Evolutionary conservation across 805 yeast species (phyloP), one percentile per base, ranked within the genome.

Genomic region (Barnettozyma californica): DNA sequence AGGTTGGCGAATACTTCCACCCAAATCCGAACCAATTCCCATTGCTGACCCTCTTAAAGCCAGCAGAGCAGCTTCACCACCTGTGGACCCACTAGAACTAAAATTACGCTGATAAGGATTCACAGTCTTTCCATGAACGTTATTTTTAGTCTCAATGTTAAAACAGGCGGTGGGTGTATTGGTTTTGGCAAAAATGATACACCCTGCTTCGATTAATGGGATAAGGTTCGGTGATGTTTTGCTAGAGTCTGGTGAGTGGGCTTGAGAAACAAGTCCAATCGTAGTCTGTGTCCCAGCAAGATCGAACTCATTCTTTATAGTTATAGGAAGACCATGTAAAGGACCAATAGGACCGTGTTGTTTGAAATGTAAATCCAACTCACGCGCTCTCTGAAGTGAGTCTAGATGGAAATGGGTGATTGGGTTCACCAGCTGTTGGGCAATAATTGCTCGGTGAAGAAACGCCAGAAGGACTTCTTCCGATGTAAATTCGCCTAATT

Each of bases 321-420:
- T 78, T 31, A 82, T 66, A 5, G 88, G 88, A 20, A 82, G 62
- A 1, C 88, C 88, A 56, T 82, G 88, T 41, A 82, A 69, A 3
- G 84, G 83, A 26, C 88, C 88, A 38, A 77, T 59, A 1, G 75
- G 64, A 54, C 81, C 82, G 41, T 73, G 60, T 36, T 67, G 56
- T 47, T 59, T 58, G 47, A 50, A 75, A 54, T 74, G 70, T 7
- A 68, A 75, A 59, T 83, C 88, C 52, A 81, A 68, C 48, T 59
- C 67, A 51, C 69, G 60, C 5, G 88, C 88, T 43, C 73, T 68
- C 48, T 67, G 63, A 48, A 81, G 66, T 5, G 85, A 87, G 46
- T 75, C 74, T 16, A 77, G 66, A 53, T 83, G 77, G 16, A 59
- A 47, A 27, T 62, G 64, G 18, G 62, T 48, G 13, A 57, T 43